Evolutionary conservation across 208 protist genomes (phyloP).

Genomic region (Chromosphaera perkinsii): DNA sequence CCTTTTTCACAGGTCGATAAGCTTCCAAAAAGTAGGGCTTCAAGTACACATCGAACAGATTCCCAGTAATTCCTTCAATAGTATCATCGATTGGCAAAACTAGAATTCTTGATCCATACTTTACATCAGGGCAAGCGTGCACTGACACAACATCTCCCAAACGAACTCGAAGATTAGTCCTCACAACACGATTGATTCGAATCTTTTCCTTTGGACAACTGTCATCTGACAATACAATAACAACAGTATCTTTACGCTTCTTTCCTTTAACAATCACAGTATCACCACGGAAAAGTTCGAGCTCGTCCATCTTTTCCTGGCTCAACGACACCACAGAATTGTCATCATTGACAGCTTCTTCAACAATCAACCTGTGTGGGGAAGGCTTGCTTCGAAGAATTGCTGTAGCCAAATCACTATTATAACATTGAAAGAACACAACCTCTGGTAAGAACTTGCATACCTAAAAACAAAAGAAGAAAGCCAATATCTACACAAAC

Average conservation of each 20-base stretch:
- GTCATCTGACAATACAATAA: conserved; percentile 90
- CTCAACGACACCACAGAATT: conserved; percentile 90
- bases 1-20: conserved; percentile 98
- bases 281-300: conserved; percentile 97
- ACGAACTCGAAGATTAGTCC: conserved; percentile 96
- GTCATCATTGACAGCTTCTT: conserved; percentile 93
- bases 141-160: conserved; percentile 95
- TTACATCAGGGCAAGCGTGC: conserved; percentile 86
- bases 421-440: no score
- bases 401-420: conserved; percentile 49
- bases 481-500: no score
- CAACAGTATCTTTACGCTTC: conserved; percentile 85
- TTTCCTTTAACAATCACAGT: conserved; percentile 96
- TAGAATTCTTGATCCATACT: conserved; percentile 96
- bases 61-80: conserved; percentile 96
- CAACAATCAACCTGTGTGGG: conserved; percentile 92
- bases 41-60: conserved; percentile 98
- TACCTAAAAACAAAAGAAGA: no score
- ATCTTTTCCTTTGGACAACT: conserved; percentile 78
- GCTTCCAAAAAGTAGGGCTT: conserved; percentile 99
- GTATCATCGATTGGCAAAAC: conserved; percentile 98
- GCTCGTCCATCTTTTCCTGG: conserved; percentile 83
- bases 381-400: conserved; percentile 66
- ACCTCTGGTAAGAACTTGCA: no score
- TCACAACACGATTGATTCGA: conserved; percentile 95